These are phyloP conservation scores for Allium sativum DNA, from an alignment of 106 monocot species.

Conservation along the genomic window DNA sequence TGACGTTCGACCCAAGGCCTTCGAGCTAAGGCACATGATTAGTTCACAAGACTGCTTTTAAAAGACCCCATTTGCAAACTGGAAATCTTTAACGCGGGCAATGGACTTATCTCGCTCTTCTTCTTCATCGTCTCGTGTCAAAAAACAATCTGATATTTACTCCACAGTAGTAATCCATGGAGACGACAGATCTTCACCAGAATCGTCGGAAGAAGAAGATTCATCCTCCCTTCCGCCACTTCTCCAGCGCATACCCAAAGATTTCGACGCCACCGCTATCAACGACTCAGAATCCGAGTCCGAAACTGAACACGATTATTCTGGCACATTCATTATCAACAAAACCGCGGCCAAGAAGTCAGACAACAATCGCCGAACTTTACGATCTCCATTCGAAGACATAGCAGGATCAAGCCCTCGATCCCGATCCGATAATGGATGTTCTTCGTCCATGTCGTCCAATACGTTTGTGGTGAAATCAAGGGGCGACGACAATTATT, in stretches of 20 bases:
- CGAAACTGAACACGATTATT: slow-evolving; percentile 10
- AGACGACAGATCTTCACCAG: slow-evolving; percentile 11
- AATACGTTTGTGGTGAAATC: slow-evolving; percentile 59
- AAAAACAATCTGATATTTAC: slow-evolving; percentile 47
- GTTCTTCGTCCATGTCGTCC: slow-evolving; percentile 19
- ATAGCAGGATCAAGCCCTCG: slow-evolving; percentile 34
- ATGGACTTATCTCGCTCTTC: slow-evolving; percentile 32
- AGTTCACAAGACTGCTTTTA: no score
- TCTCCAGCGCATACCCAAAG: slow-evolving; percentile 91
- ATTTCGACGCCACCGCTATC: slow-evolving; percentile 52
- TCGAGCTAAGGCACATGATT: no score
- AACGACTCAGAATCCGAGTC: slow-evolving; percentile 36
- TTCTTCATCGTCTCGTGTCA: slow-evolving; percentile 3
- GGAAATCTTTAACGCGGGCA: not conserved
- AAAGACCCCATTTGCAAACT: not conserved
- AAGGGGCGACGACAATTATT: slow-evolving; percentile 12
- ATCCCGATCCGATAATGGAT: slow-evolving; percentile 16
- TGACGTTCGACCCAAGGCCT: no score
- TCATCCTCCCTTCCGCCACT: slow-evolving; percentile 79
- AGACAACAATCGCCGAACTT: slow-evolving; percentile 16
- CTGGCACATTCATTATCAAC: slow-evolving; percentile 70
- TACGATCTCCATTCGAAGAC: slow-evolving; percentile 28
- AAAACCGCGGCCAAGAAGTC: not conserved
- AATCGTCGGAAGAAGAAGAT: slow-evolving; percentile 26
- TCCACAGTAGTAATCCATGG: slow-evolving; percentile 82